Evolutionary conservation across 768 basidiomycete species (phyloP).

Genomic region (Clitopilus passeckerianus): DNA sequence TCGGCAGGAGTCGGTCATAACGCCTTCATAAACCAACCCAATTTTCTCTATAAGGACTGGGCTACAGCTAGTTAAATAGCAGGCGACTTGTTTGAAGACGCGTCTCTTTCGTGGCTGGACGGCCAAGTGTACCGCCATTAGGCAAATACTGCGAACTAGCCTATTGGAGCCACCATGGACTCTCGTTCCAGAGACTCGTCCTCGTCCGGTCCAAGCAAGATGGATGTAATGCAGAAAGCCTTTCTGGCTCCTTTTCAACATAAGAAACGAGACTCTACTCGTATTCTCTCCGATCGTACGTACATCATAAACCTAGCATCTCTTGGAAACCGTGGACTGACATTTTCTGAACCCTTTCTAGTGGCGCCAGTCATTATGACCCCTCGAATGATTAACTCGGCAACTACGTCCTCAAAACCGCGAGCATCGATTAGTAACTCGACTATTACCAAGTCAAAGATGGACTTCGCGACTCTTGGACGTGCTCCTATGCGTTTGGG

Average conservation of each 20-base stretch:
- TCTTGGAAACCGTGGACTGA: constrained; percentile 1
- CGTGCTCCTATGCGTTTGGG: constrained; percentile 72
- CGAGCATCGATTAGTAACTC: constrained; percentile 26
- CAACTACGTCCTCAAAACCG: constrained; percentile 59
- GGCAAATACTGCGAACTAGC: constrained; percentile 27
- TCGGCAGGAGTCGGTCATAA: constrained; percentile 15
- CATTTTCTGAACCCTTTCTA: constrained; percentile 16
- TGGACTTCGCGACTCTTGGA: constrained; percentile 77
- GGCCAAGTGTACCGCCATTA: constrained; percentile 24
- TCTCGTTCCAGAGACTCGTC: constrained; percentile 28
- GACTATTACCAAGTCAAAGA: constrained; percentile 29
- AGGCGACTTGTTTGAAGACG: constrained; percentile 1
- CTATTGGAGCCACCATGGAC: constrained; percentile 33
- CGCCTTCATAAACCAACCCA: constrained; percentile 3
- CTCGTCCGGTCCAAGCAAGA: constrained; percentile 36
- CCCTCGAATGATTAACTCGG: constrained; percentile 71
- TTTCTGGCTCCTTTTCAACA: constrained; percentile 68
- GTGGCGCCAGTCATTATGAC: constrained; percentile 92
- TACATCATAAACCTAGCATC: constrained; percentile 3
- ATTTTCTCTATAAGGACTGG: background rate
- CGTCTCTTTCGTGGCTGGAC: constrained; percentile 29
- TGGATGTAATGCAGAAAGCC: constrained; percentile 64
- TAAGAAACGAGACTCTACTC: constrained; percentile 64
- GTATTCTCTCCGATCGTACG: constrained; percentile 75
- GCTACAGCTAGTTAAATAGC: background rate